These are phyloP conservation scores for Nadsonia starkeyi-henricii DNA, from an alignment of 1,139 yeast species.

Conservation along the genomic window DNA sequence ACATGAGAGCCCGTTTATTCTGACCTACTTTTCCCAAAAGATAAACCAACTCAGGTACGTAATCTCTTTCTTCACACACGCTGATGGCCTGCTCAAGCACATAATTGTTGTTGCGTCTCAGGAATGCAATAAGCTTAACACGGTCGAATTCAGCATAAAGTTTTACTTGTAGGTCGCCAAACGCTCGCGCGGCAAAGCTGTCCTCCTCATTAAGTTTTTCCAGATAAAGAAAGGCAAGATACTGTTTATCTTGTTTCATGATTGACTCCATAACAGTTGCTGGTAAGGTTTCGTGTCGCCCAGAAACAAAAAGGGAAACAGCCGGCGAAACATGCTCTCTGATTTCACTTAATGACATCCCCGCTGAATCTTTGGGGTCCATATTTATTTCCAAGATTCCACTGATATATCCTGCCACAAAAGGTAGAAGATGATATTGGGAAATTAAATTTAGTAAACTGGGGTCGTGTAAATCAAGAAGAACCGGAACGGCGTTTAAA, in stretches of 20 bases:
- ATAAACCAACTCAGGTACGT: conserved; percentile 62
- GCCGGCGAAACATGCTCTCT: conserved; percentile 31
- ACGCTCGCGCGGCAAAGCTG: conserved; percentile 36
- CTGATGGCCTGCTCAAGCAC: conserved; percentile 55
- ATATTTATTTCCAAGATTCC: conserved; percentile 37
- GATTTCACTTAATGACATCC: conserved; percentile 32
- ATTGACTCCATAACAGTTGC: conserved; percentile 35
- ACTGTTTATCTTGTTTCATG: conserved; percentile 17
- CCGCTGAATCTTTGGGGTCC: conserved; percentile 23
- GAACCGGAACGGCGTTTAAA: conserved; percentile 46
- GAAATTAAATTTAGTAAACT: conserved; percentile 45
- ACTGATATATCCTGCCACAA: conserved; percentile 35
- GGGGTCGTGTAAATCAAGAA: conserved; percentile 41
- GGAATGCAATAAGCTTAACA: conserved; percentile 38
- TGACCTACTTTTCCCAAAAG: conserved; percentile 77
- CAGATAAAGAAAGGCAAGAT: conserved; percentile 46
- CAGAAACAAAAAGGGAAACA: conserved; percentile 44
- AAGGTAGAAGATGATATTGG: conserved; percentile 44
- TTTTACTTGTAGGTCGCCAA: conserved; percentile 52
- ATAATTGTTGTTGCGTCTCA: conserved; percentile 42
- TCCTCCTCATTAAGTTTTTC: conserved; percentile 43
- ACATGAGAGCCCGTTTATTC: conserved; percentile 53
- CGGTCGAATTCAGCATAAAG: conserved; percentile 52
- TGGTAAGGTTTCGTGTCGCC: conserved; percentile 52
- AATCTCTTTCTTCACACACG: conserved; percentile 41